Evolutionary conservation across 805 yeast species (phyloP), one percentile per base, ranked within the genome.

Genomic region (Kodamaea kakaduensis): DNA sequence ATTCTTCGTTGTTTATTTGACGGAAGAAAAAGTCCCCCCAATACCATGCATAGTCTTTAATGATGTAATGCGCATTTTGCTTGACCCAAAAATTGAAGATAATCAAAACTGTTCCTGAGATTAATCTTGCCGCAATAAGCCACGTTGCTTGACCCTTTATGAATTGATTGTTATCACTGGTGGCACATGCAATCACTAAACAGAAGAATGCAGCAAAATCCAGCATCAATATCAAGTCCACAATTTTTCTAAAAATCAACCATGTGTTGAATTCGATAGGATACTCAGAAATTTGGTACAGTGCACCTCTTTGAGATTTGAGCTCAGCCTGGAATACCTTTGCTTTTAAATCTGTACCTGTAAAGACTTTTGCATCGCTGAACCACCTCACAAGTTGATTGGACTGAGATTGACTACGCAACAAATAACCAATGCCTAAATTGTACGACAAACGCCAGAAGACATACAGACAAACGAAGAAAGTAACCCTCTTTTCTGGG

Each of bases 1-100:
- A 69, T 40, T 81, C 81, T 53, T 69, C 75, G 43, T 75, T 76
- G 45, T 66, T 67, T 44, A 65, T 61, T 53, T 83, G 84, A 36
- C 87, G 65, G 61, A 85, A 85, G 71, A 85, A 85, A 61, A 85
- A 85, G 59, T 86, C 95, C 17, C 95, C 95, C 95, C 95, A 85
- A 58, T 85, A 85, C 95, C 95, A 85, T 8, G 95, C 95, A 54
- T 79, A 85, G 53, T 85, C 95, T 56, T 85, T 84, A 40, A 85
- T 88, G 13, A 85, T 88, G 45, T 88, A 73, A 56, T 85, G 95
- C 21, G 95, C 95, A 56, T 86, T 89, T 16, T 84, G 61, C 55
- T 85, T 85, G 31, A 85, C 95, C 88, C 93, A 82, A 18, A 82
- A 65, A 52, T 85, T 85, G 64, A 86, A 83, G 13, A 82, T 40